A percentile compares a stretch with the other conserved stretches of the same genome.
phyloP scores from a whole-genome alignment of 192 early-diverging fungal genomes.

The Entomortierella lignicola region DNA sequence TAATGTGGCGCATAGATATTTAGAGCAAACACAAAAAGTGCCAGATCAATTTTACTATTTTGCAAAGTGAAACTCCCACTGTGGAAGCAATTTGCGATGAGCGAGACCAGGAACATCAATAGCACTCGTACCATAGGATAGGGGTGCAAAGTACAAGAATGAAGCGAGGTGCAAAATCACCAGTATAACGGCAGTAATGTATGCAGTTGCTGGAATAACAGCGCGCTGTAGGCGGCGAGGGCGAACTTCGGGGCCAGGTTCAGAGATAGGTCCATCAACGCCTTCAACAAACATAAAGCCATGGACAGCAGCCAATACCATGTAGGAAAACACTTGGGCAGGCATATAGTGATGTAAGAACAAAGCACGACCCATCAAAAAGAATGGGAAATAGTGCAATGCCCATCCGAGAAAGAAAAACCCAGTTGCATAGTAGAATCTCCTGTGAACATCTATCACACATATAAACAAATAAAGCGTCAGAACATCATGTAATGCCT shows the following conservation, averaged over 20 bases:
- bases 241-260: constrained; percentile 44
- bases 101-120: constrained; percentile 67
- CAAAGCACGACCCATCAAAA: constrained; percentile 89
- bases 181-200: constrained; percentile 56
- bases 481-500: too few relatives aligned
- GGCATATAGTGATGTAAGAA: constrained; percentile 98
- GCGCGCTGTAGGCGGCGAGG: constrained; percentile 57
- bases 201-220: constrained; percentile 39
- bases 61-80: constrained; percentile 91
- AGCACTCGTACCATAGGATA: constrained; percentile 86
- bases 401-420: constrained; percentile 89
- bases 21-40: too few relatives aligned
- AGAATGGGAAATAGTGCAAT: constrained; percentile 93
- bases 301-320: constrained; percentile 78
- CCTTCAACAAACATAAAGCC: constrained; percentile 81
- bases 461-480: too few relatives aligned
- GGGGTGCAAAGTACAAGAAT: constrained; percentile 86
- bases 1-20: too few relatives aligned
- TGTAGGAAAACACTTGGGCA: constrained; percentile 82
- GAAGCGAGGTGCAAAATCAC: constrained; percentile 61
- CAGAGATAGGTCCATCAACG: constrained; percentile 59
- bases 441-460: constrained; percentile 65
- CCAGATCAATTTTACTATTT: constrained; percentile 32
- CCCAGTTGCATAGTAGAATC: constrained; percentile 72
- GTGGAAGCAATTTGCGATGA: constrained; percentile 73